Conservation (phyloP, 306 rosid species). For the Trifolium subterraneum region DNA sequence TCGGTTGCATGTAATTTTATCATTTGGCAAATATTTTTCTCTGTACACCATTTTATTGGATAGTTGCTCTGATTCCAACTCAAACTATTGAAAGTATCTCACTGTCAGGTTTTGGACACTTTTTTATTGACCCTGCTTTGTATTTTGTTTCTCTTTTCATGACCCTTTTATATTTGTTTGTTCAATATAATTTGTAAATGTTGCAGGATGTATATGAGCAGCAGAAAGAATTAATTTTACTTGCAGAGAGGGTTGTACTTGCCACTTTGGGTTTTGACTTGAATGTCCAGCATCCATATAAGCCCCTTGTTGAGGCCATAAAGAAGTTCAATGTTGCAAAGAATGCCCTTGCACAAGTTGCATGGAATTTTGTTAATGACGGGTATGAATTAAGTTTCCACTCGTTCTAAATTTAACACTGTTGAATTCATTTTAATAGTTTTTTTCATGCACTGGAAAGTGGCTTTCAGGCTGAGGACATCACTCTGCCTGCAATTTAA, state of each 20-base stretch:
- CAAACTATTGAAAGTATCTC: conserved; percentile 38
- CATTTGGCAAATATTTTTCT: conserved; percentile 32
- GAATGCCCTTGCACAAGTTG: conserved; percentile 98
- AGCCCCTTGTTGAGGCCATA: conserved; percentile 98
- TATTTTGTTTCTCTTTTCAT: conserved; percentile 23
- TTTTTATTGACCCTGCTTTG: not conserved
- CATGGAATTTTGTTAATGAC: conserved; percentile 99
- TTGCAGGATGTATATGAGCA: conserved; percentile 96
- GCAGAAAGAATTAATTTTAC: conserved; percentile 88
- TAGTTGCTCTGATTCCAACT: conserved; percentile 34
- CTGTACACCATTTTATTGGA: conserved; percentile 31
- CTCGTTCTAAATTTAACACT: conserved; percentile 33
- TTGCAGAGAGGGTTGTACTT: conserved; percentile 91
- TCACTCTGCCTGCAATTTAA: conserved; percentile 99
- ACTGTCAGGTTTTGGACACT: not conserved
- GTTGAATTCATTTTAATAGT: conserved; percentile 46
- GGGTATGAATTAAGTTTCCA: conserved; percentile 72
- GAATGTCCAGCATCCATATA: conserved; percentile 93
- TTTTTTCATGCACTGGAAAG: conserved; percentile 65
- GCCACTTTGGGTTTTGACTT: conserved; percentile 89
- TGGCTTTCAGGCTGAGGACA: conserved; percentile 96
- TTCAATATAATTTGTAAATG: conserved; percentile 33
- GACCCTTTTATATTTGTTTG: conserved; percentile 29
- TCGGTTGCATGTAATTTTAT: conserved; percentile 31
- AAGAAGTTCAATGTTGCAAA: conserved; percentile 95